Evolutionary conservation across 768 basidiomycete species (phyloP).

Genomic region (Boletus rubropictus): DNA sequence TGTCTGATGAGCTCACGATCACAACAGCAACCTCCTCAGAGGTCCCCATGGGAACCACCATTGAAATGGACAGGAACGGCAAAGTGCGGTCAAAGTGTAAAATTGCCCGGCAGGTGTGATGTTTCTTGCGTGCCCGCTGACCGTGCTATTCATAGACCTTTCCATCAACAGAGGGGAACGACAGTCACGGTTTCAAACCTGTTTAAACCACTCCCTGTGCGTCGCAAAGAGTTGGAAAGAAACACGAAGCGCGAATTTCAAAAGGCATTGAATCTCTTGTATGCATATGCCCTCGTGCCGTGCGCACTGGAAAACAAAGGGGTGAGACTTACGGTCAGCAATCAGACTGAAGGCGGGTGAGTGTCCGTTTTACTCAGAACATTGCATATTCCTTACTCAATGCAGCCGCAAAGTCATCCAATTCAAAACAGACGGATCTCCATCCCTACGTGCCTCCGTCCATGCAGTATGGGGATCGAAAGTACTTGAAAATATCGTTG

Average conservation of each 20-base stretch:
- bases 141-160: neutral
- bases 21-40: constrained; percentile 66
- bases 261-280: constrained; percentile 75
- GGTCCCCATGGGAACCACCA: constrained; percentile 70
- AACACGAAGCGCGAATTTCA: constrained; percentile 86
- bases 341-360: constrained; percentile 66
- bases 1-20: constrained; percentile 64
- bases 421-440: constrained; percentile 65
- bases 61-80: constrained; percentile 71
- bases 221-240: constrained; percentile 85
- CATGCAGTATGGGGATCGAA: constrained; percentile 83
- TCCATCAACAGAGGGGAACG: constrained; percentile 67
- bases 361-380: constrained; percentile 18
- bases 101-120: constrained; percentile 70
- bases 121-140: neutral
- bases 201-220: constrained; percentile 81
- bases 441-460: constrained; percentile 57
- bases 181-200: constrained; percentile 67
- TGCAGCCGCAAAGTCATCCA: constrained; percentile 58
- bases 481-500: constrained; percentile 65
- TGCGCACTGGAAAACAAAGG: constrained; percentile 53
- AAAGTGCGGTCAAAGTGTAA: constrained; percentile 50
- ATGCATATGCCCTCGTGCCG: constrained; percentile 86
- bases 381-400: constrained; percentile 1
- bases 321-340: constrained; percentile 69